Conservation (phyloP, 106 monocot species). For the Allium sativum region DNA sequence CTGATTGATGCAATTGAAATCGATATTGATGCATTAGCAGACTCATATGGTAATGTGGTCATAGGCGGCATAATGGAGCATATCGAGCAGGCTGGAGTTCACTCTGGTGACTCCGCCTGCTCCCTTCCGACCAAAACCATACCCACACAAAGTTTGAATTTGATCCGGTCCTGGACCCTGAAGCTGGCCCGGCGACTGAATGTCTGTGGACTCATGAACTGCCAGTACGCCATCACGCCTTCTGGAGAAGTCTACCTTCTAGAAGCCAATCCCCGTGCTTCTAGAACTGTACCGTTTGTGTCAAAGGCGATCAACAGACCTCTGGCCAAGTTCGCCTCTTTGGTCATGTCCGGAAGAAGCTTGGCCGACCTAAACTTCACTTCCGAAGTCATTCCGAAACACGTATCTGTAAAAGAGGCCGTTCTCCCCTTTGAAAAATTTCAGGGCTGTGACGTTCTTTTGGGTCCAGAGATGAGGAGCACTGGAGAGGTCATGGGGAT, state of each 20-base stretch:
- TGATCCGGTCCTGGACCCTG: slow-evolving; percentile 67
- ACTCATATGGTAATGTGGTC: slow-evolving; percentile 73
- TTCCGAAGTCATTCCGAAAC: slow-evolving; percentile 64
- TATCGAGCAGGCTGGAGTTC: slow-evolving; percentile 97
- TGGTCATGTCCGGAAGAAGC: slow-evolving; percentile 89
- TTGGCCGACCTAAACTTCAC: slow-evolving; percentile 58
- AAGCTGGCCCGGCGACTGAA: slow-evolving; percentile 63
- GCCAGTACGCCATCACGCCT: slow-evolving; percentile 88
- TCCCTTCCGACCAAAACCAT: slow-evolving; percentile 87
- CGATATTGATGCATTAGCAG: slow-evolving; percentile 91
- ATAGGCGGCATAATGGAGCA: slow-evolving; percentile 99
- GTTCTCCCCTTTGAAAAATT: slow-evolving; percentile 98
- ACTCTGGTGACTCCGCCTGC: slow-evolving; percentile 96
- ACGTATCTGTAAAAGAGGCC: slow-evolving; percentile 89
- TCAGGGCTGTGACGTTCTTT: slow-evolving; percentile 90
- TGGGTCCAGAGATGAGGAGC: slow-evolving; percentile 98
- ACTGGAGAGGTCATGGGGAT: slow-evolving; percentile 99
- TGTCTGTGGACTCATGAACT: slow-evolving; percentile 97
- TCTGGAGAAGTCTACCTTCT: slow-evolving; percentile 75
- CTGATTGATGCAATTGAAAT: slow-evolving; percentile 85
- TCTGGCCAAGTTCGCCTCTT: slow-evolving; percentile 85
- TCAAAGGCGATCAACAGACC: slow-evolving; percentile 96
- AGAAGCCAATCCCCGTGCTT: slow-evolving; percentile 95
- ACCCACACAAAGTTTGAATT: slow-evolving; percentile 40
- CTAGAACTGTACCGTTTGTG: slow-evolving; percentile 93